Percentiles rank a stretch among this genome's conserved stretches.
These are phyloP conservation scores for Fusarium sambucinum DNA, from an alignment of 2,329 filamentous ascomycete genomes.

Conservation along the genomic window DNA sequence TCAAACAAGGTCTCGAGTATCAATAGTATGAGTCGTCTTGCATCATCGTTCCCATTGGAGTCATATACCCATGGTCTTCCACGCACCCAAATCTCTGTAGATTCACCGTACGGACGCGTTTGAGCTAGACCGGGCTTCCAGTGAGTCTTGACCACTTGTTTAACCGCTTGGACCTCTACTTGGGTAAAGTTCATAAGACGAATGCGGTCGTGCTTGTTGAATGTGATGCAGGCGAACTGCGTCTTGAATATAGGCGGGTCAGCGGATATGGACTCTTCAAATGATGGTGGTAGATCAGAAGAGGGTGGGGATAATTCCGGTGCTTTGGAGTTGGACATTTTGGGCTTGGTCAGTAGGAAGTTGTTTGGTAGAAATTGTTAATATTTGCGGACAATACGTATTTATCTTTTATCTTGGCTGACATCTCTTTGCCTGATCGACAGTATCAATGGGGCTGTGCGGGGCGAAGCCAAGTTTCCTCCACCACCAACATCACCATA, in stretches of 20 bases:
- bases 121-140: constrained; percentile 12
- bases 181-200: constrained; percentile 25
- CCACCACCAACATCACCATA: background rate
- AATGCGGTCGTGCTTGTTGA: constrained; percentile 15
- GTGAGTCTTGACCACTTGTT: background rate
- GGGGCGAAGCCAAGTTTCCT: background rate
- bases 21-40: constrained; percentile 10
- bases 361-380: background rate
- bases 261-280: constrained; percentile 24
- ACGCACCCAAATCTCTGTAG: constrained; percentile 10
- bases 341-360: no score
- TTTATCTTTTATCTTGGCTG: background rate
- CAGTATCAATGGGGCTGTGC: background rate
- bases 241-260: constrained; percentile 8
- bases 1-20: constrained; percentile 26
- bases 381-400: background rate
- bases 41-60: constrained; percentile 20
- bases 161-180: background rate
- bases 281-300: constrained; percentile 10
- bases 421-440: background rate
- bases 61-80: constrained; percentile 17
- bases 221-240: constrained; percentile 22
- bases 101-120: constrained; percentile 1
- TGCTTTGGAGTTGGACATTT: background rate
- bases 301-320: background rate